Evolutionary conservation across 2,329 filamentous ascomycete genomes (phyloP).

Genomic region (Penicillium brevicompactum): DNA sequence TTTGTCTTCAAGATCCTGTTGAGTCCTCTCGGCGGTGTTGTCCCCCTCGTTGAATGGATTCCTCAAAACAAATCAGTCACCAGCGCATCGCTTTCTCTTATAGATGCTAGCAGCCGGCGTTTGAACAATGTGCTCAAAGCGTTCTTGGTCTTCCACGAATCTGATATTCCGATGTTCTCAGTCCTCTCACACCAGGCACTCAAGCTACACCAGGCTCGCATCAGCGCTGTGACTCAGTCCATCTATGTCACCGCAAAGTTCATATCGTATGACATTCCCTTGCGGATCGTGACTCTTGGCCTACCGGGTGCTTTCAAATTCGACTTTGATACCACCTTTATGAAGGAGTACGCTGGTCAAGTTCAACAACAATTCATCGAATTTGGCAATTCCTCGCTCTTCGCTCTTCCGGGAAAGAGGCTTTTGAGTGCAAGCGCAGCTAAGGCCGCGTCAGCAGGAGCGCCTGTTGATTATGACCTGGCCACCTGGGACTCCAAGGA

Average conservation of each 20-base stretch:
- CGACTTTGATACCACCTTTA: slow-evolving; percentile 18
- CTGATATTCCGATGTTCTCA: slow-evolving; percentile 75
- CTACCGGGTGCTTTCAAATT: slow-evolving; percentile 24
- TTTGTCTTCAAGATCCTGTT: slow-evolving; percentile 36
- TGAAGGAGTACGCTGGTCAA: slow-evolving; percentile 18
- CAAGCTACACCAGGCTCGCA: slow-evolving; percentile 59
- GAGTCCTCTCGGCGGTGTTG: slow-evolving; percentile 35
- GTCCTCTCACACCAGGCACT: slow-evolving; percentile 73
- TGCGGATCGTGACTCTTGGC: slow-evolving; percentile 33
- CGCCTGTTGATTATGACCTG: slow-evolving; percentile 57
- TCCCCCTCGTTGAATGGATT: slow-evolving; percentile 41
- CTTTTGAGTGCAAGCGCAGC: slow-evolving; percentile 29
- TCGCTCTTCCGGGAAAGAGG: slow-evolving; percentile 28
- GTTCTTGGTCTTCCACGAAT: slow-evolving; percentile 47
- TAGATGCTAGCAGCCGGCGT: slow-evolving; percentile 44
- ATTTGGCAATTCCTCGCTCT: slow-evolving; percentile 23
- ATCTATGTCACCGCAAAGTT: slow-evolving; percentile 47
- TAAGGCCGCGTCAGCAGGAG: slow-evolving; percentile 18
- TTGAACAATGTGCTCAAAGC: slow-evolving; percentile 40
- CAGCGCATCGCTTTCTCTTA: slow-evolving; percentile 44
- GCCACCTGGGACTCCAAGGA: slow-evolving; percentile 72
- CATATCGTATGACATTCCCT: slow-evolving; percentile 42
- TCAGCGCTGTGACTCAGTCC: slow-evolving; percentile 46
- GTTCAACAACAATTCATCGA: slow-evolving; percentile 23
- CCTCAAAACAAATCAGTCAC: slow-evolving; percentile 40